Percentiles rank a stretch among this genome's conserved stretches.
Conservation (phyloP, 768 basidiomycete species). For the Rhodotorula babjevae region DNA sequence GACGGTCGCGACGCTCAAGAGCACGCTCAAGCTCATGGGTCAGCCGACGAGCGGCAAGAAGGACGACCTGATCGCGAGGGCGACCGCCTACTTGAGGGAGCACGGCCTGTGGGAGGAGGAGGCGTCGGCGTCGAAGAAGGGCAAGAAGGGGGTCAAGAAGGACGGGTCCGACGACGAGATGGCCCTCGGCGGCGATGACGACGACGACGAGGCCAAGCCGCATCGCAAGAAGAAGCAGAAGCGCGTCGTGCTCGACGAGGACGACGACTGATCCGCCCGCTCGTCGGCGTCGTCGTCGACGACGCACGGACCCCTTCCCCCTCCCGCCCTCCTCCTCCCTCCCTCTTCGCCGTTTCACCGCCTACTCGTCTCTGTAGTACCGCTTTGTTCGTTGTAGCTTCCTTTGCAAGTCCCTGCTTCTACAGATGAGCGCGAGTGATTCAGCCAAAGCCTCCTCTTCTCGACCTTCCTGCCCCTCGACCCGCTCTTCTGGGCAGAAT, state of each 20-base stretch:
- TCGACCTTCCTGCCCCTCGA: too few relatives aligned
- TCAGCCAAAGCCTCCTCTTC: too few relatives aligned
- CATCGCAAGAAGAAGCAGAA: constrained; percentile 12
- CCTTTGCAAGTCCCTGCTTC: too few relatives aligned
- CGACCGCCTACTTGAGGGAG: not conserved
- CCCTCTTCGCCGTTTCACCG: too few relatives aligned
- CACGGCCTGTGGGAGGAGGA: constrained; percentile 10
- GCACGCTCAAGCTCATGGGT: constrained; percentile 3
- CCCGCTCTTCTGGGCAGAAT: too few relatives aligned
- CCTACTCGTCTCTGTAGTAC: too few relatives aligned
- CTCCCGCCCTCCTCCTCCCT: not conserved
- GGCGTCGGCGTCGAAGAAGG: not conserved
- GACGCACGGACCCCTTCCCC: not conserved
- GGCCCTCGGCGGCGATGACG: constrained; percentile 2
- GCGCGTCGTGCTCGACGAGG: not conserved
- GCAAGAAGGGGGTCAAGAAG: not conserved
- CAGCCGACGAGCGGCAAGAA: constrained; percentile 14
- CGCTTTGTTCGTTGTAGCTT: too few relatives aligned
- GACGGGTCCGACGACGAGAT: not conserved
- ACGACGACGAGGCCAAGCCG: constrained; percentile 3
- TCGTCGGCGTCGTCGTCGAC: not conserved
- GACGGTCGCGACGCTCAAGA: constrained; percentile 19
- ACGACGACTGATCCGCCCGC: too few relatives aligned
- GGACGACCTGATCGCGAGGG: constrained; percentile 16
- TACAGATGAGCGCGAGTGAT: too few relatives aligned